phyloP scores from a whole-genome alignment of 2,329 filamentous ascomycete genomes.

The Fusarium subglutinans region DNA sequence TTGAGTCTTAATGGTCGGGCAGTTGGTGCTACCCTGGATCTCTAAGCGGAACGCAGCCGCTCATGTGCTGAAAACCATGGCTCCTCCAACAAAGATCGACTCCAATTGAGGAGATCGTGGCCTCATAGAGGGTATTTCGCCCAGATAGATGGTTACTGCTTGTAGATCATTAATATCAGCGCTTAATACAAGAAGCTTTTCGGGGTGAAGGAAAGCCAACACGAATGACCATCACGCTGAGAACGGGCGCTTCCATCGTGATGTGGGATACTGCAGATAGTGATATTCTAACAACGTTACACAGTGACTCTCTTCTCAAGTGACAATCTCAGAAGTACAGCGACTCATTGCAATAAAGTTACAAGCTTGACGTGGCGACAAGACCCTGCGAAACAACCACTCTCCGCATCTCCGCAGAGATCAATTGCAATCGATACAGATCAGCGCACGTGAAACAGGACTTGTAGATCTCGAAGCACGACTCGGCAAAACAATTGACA shows the following conservation, averaged over 20 bases:
- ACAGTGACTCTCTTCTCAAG: neutral
- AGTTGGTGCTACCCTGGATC: neutral
- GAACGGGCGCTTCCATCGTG: neutral
- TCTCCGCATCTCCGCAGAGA: neutral
- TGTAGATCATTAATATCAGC: neutral
- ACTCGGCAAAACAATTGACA: conserved; percentile 17
- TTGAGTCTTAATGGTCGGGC: neutral
- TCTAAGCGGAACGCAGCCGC: neutral
- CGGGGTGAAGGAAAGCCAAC: neutral
- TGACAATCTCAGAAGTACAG: neutral
- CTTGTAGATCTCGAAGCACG: conserved; percentile 23
- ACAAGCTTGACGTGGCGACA: conserved; percentile 9
- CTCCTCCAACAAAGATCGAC: neutral
- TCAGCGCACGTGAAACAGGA: conserved; percentile 1
- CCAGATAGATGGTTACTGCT: neutral
- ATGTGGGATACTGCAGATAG: neutral
- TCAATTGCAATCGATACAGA: neutral
- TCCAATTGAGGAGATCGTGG: neutral
- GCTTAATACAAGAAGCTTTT: neutral
- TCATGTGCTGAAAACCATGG: neutral
- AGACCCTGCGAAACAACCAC: neutral
- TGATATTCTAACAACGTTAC: neutral
- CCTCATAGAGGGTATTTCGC: neutral
- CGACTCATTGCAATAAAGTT: conserved; percentile 2
- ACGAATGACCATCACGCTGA: neutral